Base-by-base conservation (phyloP, 768 basidiomycete species). In the Lactifluus rugatus region DNA sequence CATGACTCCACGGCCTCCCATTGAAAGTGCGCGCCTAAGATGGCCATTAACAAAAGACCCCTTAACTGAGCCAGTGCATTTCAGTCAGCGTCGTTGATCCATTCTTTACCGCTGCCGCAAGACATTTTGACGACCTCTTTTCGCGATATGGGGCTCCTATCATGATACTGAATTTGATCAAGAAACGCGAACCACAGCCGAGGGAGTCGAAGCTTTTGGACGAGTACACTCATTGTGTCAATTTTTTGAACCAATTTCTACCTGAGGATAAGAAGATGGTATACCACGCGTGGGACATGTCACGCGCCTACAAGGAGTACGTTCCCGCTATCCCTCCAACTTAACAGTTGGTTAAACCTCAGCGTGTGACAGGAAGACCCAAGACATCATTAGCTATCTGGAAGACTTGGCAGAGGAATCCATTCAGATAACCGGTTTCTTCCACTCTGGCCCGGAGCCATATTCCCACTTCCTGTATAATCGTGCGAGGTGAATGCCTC, bases 231-330 rank as follows among this genome's bases (percentile, higher is more conserved):
- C 83, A 93, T 68, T 99, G 96, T 67, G 85, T 97, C 17, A 70
- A 79, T 49, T 99, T 96, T 68, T 77, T 99, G 31, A 98, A 98
- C 62, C 95, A 99, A 68, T 97, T 96, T 71, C 72, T 99, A 13
- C 95, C 96, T 0, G 76, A 77, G 7, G 85, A 77, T 26, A 87
- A 89, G 73, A 84, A 85, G 73, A 91, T 99, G 83, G 77, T 84
- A 14, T 96, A 98, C 68, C 82, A 90, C 44, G 83, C 93, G 14
- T 99, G 93, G 90, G 96, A 99, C 69, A 96, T 98, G 89, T 85
- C 87, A 4, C 79, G 88, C 41, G 93, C 94, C 2, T 91, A 93
- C 63, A 96, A 96, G 70, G 89, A 92, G 93, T 91, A 65, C n/a
- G 78, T 61, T n/a, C 41, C 19, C 9, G 16, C 11, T 28, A 3